A percentile compares a stretch with the other conserved stretches of the same genome.
Conservation (phyloP, 805 yeast species). For the Zygoascus biomembranicola region DNA sequence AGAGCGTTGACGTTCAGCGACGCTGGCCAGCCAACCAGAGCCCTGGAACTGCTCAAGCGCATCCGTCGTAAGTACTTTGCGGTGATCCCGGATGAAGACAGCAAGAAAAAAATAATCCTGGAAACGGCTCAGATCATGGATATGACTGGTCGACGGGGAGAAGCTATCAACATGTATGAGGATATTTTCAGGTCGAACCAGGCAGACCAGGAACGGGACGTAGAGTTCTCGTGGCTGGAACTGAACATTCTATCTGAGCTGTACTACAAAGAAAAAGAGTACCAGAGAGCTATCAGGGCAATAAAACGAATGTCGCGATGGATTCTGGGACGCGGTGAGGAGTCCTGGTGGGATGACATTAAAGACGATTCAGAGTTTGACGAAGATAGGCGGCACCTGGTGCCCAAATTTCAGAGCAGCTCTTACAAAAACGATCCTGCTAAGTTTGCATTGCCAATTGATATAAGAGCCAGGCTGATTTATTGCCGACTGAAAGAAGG, state of each 20-base stretch:
- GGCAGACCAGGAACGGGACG: slow-evolving; percentile 1
- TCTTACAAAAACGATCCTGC: slow-evolving; percentile 4
- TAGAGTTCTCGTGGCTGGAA: slow-evolving; percentile 76
- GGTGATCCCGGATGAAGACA: neutral
- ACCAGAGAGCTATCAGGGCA: slow-evolving; percentile 52
- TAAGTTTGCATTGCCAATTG: slow-evolving; percentile 60
- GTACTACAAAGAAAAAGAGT: slow-evolving; percentile 60
- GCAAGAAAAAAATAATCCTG: slow-evolving; percentile 7
- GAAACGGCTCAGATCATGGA: slow-evolving; percentile 30
- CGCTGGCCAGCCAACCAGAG: slow-evolving; percentile 20
- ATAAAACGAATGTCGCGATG: slow-evolving; percentile 72
- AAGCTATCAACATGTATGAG: slow-evolving; percentile 66
- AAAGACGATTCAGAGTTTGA: slow-evolving; percentile 80
- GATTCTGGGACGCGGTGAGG: slow-evolving; percentile 62
- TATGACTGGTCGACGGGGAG: slow-evolving; percentile 49
- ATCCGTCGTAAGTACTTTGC: slow-evolving; percentile 10
- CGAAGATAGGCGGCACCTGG: slow-evolving; percentile 38
- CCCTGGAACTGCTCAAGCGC: slow-evolving; percentile 20
- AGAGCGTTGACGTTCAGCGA: slow-evolving; percentile 41
- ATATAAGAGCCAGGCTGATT: slow-evolving; percentile 77
- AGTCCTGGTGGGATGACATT: slow-evolving; percentile 57
- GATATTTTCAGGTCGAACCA: slow-evolving; percentile 51
- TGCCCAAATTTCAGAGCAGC: slow-evolving; percentile 7
- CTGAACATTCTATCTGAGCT: slow-evolving; percentile 77
- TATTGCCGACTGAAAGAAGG: slow-evolving; percentile 50